These are phyloP conservation scores for Eimeria maxima DNA, from an alignment of 169 alveolate species.

Conservation along the genomic window DNA sequence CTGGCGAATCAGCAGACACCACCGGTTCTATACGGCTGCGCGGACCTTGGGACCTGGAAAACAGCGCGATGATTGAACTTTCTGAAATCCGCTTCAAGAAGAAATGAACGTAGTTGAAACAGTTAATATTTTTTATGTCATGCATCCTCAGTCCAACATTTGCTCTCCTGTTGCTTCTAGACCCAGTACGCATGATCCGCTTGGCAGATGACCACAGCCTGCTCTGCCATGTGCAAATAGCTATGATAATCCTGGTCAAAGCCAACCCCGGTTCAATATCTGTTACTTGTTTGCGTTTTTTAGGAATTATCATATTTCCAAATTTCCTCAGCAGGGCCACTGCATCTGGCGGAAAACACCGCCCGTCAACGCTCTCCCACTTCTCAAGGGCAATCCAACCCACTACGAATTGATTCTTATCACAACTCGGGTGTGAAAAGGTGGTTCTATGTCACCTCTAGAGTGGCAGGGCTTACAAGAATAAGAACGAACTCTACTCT, in stretches of 20 bases:
- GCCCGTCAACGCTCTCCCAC: background rate
- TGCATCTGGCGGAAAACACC: no score
- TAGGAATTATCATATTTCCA: background rate
- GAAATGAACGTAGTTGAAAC: background rate
- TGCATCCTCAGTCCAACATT: background rate
- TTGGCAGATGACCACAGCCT: background rate
- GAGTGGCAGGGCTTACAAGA: background rate
- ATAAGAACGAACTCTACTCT: background rate
- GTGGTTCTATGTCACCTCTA: background rate
- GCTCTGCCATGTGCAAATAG: background rate
- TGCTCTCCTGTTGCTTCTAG: background rate
- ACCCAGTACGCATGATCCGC: background rate
- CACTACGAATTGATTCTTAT: background rate
- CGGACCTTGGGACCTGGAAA: background rate
- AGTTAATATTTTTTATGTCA: background rate
- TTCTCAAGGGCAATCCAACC: background rate
- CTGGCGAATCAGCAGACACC: conserved; percentile 1
- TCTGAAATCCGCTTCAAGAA: background rate
- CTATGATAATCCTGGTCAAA: background rate
- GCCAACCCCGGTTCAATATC: background rate
- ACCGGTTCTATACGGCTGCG: background rate
- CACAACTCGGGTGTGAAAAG: background rate
- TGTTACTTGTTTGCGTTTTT: background rate
- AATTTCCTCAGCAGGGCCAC: no score
- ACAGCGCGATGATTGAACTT: background rate